Base-by-base conservation (phyloP, 805 yeast species). In the Metschnikowia arizonensis region DNA sequence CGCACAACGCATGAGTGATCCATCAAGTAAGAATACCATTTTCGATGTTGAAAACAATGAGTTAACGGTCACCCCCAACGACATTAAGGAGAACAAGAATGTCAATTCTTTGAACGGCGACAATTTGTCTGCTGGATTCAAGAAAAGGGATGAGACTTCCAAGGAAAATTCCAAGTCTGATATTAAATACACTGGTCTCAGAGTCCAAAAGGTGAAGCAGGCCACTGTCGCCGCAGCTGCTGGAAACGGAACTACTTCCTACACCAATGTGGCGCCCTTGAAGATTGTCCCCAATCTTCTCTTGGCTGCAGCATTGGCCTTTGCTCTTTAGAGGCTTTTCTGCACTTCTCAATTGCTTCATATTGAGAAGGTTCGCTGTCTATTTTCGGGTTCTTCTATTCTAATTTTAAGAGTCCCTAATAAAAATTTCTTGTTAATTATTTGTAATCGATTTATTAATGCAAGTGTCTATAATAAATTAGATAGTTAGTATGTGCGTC, bases 161-260 rank as follows among this genome's bases (percentile, higher is more conserved):
- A 12, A 26, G 7, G 12, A 18, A n/a, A 25, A n/a, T 11, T 3
- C 26, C 28, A 25, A 34, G 10, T 17, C 23, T 11, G 38, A 34
- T n/a, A 15, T 34, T 15, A n/a, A 23, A 11, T 24, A 34, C 29
- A 34, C 28, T 23, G 38, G 38, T 4, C 38, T 23, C 12, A 23
- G 38, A 14, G 38, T 34, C 5, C 38, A 34, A 24, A 34, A n/a
- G 26, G 38, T 34, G 29, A 34, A 24, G 19, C 38, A 34, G 29
- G 38, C 38, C 23, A 24, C 26, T 34, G 9, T 14, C 5, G 38
- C 38, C 9, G 19, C 21, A 14, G 29, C 38, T 21, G 24, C 36
- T 19, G 25, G 14, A 12, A 21, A 19, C 18, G 25, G 37, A n/a
- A 33, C 36, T n/a, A 21, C 36, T n/a, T 12, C 11, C 26, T 21